Evolutionary conservation across 495 filamentous ascomycete species (phyloP), one percentile per base, ranked within the genome.

Genomic region (Podospora sp.): DNA sequence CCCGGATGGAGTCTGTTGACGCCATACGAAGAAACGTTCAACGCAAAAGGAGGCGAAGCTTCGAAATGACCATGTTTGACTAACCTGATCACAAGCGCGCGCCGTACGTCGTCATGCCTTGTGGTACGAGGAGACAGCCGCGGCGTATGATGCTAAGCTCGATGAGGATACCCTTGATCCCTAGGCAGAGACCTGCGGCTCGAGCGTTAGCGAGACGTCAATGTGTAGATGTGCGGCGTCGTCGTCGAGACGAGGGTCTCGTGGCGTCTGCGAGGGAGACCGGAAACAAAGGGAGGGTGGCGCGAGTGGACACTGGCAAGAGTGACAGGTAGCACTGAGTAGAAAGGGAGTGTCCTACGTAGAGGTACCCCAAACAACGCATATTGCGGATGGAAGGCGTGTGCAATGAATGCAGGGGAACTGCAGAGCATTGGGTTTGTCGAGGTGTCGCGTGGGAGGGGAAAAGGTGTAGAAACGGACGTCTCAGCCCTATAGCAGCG

Each of bases 401-500:
- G 57, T 9, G 29, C n/a, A 33, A 26, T 18, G 57, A 3, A 36
- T 60, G 29, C 55, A 58, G 26, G 55, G 22, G 16, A 27, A 8
- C 55, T 26, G 21, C 29, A 33, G 29, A 33, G 55, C 20, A 25
- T 18, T 8, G 21, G 6, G 26, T 33, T 21, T 21, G 9, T 60
- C n/a, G 11, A 22, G 26, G 35, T 22, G 60, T 62, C 60, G 2
- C 60, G 60, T 62, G 33, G 35, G 27, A 18, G 18, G n/a, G 33
- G 33, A n/a, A 27, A n/a, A 26, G 24, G 18, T n/a, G 8, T n/a
- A 21, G 60, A n/a, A 18, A 46, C 40, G 60, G 7, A 21, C 36
- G 16, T 33, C 33, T 62, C 60, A 62, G 60, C 60, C 60, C 60
- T 62, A 62, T 49, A 36, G 36, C 18, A n/a, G 16, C 36, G 60